These are phyloP conservation scores for Nemania diffusa DNA, from an alignment of 2,329 filamentous ascomycete species.

Conservation along the genomic window DNA sequence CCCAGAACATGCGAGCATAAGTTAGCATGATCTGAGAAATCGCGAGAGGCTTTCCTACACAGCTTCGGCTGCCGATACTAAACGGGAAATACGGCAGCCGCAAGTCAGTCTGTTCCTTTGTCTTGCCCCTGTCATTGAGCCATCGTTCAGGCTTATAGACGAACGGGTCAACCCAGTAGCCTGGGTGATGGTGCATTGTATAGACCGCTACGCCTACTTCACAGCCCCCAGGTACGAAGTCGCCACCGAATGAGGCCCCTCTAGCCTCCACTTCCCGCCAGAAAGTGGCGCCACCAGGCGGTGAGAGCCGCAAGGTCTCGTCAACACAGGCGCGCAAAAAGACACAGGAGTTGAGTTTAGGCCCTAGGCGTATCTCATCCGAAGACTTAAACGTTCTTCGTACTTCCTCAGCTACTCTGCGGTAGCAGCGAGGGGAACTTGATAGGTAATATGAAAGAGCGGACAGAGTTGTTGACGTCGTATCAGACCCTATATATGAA, in stretches of 20 bases:
- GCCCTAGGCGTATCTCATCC: slow-evolving; percentile 13
- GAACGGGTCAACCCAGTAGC: slow-evolving; percentile 14
- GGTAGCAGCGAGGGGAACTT: background rate
- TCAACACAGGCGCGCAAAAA: slow-evolving; percentile 13
- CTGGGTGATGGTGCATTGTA: slow-evolving; percentile 13
- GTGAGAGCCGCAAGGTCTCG: slow-evolving; percentile 2
- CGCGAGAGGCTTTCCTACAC: slow-evolving; percentile 6
- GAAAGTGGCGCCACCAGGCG: slow-evolving; percentile 5
- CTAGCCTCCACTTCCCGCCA: slow-evolving; percentile 13
- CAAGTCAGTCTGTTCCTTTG: background rate
- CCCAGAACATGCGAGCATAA: slow-evolving; percentile 9
- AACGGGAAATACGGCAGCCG: slow-evolving; percentile 1
- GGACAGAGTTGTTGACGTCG: slow-evolving; percentile 17
- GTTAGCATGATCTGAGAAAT: background rate
- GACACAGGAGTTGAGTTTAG: slow-evolving; percentile 7
- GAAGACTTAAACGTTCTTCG: background rate
- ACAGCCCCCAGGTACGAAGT: slow-evolving; percentile 14
- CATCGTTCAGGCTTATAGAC: slow-evolving; percentile 13
- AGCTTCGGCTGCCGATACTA: slow-evolving; percentile 7
- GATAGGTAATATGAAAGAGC: slow-evolving; percentile 14
- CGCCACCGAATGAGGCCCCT: slow-evolving; percentile 1
- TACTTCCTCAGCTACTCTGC: slow-evolving; percentile 4
- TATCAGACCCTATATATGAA: slow-evolving; percentile 9
- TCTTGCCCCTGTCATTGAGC: background rate
- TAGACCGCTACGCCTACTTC: slow-evolving; percentile 15